Conservation (phyloP, 805 yeast species). For the Lipomyces spencermartinsiae region DNA sequence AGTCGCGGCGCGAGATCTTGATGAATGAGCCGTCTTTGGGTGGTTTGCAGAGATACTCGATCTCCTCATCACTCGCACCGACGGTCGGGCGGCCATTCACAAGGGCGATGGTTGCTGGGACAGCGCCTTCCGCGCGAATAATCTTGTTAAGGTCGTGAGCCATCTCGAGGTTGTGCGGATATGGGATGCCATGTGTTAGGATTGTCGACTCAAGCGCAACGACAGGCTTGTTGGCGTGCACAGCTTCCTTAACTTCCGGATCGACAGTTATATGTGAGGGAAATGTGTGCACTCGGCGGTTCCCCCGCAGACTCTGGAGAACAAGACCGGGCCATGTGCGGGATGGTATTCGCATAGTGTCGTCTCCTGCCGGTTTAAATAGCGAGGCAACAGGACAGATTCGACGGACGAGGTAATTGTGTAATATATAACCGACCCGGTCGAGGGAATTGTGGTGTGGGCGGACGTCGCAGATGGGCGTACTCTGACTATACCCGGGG, state of each 20-base stretch:
- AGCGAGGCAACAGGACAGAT: background rate
- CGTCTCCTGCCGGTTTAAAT: background rate
- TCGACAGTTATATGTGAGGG: constrained; percentile 25
- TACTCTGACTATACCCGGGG: background rate
- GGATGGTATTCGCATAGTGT: background rate
- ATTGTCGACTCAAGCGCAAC: constrained; percentile 88
- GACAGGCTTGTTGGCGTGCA: constrained; percentile 63
- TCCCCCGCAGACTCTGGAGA: background rate
- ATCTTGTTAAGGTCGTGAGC: constrained; percentile 69
- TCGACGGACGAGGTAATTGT: background rate
- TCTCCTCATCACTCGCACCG: constrained; percentile 60
- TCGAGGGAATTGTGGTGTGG: too few relatives aligned
- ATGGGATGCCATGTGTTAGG: constrained; percentile 88
- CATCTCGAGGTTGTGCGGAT: constrained; percentile 75
- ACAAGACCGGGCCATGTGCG: background rate
- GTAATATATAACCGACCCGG: background rate
- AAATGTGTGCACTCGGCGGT: constrained; percentile 11
- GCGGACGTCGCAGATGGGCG: background rate
- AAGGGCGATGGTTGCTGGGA: constrained; percentile 88
- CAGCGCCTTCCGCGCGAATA: constrained; percentile 66
- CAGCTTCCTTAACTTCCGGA: constrained; percentile 67
- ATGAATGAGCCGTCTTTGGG: constrained; percentile 42
- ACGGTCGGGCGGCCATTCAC: constrained; percentile 73
- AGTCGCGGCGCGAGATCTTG: constrained; percentile 80
- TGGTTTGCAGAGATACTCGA: constrained; percentile 46